Percentiles rank a stretch among this genome's conserved stretches.
Evolutionary conservation across 2,329 filamentous ascomycete species (phyloP).

Genomic region (Cadophora luteo-olivacea): DNA sequence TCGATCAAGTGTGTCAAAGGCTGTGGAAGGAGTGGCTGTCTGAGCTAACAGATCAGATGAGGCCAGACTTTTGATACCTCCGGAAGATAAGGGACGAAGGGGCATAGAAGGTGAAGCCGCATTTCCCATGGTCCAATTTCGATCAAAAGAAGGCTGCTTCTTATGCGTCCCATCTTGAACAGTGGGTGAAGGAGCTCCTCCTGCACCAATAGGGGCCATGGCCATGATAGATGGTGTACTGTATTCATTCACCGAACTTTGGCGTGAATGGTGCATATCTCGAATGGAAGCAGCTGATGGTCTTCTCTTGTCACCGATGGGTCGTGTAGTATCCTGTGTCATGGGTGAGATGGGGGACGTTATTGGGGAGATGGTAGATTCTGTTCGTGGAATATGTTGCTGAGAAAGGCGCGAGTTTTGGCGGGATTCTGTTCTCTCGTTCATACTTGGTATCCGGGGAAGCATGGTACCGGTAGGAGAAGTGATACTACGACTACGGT

Average conservation of each 20-base stretch:
- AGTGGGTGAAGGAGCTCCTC: conserved; percentile 37
- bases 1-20: conserved; percentile 64
- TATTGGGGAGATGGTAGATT: conserved; percentile 46
- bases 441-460: conserved; percentile 41
- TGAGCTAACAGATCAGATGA: conserved; percentile 44
- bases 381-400: conserved; percentile 40
- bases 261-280: conserved; percentile 81
- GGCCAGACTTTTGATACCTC: conserved; percentile 36
- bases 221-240: conserved; percentile 54
- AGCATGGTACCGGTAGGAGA: conserved; percentile 34
- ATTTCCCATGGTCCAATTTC: conserved; percentile 70
- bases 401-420: conserved; percentile 41
- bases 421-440: conserved; percentile 39
- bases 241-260: conserved; percentile 66
- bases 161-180: conserved; percentile 53
- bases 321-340: conserved; percentile 48
- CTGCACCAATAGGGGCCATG: conserved; percentile 50
- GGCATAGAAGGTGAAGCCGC: conserved; percentile 39
- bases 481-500: conserved; percentile 51
- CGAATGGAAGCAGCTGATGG: conserved; percentile 85
- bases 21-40: conserved; percentile 52
- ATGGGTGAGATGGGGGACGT: conserved; percentile 51
- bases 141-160: conserved; percentile 73
- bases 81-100: conserved; percentile 40
- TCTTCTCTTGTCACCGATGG: conserved; percentile 55